A percentile compares a stretch with the other conserved stretches of the same genome.
phyloP scores from a whole-genome alignment of 441 rosid species.

The Gossypium laxum region DNA sequence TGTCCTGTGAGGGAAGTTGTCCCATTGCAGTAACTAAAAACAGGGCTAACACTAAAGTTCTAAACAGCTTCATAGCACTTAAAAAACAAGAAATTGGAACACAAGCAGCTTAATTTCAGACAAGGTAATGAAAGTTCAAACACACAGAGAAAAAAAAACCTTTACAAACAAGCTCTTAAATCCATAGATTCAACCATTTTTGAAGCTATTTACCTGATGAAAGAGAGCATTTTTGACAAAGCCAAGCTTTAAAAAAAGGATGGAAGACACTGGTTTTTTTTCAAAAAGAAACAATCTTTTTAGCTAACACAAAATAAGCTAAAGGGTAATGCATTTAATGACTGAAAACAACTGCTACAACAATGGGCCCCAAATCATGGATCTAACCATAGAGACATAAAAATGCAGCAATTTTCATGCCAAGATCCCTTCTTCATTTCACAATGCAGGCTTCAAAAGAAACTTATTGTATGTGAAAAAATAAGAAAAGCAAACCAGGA shows the following conservation, averaged over 20 bases:
- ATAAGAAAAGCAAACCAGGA: slow-evolving; percentile 18
- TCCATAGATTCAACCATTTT: slow-evolving; percentile 16
- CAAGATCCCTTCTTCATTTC: slow-evolving; percentile 35
- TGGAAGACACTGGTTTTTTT: slow-evolving; percentile 20
- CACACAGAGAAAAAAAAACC: too few species aligned
- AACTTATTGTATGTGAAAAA: slow-evolving; percentile 7
- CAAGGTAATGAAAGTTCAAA: too few species aligned
- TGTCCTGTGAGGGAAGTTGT: slow-evolving; percentile 95
- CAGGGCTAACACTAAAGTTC: slow-evolving; percentile 36
- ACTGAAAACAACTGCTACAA: slow-evolving; percentile 24
- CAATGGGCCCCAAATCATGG: slow-evolving; percentile 32
- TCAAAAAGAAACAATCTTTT: slow-evolving; percentile 25
- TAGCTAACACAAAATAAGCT: slow-evolving; percentile 21
- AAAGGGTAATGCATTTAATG: slow-evolving; percentile 23
- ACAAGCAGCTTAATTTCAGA: too few species aligned
- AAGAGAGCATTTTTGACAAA: slow-evolving; percentile 13
- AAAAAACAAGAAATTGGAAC: too few species aligned
- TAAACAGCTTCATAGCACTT: slow-evolving; percentile 43
- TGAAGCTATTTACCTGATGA: slow-evolving; percentile 19
- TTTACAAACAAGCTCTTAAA: background rate
- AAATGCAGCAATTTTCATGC: slow-evolving; percentile 32
- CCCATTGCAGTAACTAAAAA: slow-evolving; percentile 49
- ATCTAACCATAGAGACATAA: slow-evolving; percentile 18
- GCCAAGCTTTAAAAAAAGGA: slow-evolving; percentile 19
- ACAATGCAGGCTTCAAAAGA: slow-evolving; percentile 34